Percentiles rank a stretch among this genome's conserved stretches.
Evolutionary conservation across 2,329 filamentous ascomycete species (phyloP).

Genomic region (Pezicula neosporulosa): DNA sequence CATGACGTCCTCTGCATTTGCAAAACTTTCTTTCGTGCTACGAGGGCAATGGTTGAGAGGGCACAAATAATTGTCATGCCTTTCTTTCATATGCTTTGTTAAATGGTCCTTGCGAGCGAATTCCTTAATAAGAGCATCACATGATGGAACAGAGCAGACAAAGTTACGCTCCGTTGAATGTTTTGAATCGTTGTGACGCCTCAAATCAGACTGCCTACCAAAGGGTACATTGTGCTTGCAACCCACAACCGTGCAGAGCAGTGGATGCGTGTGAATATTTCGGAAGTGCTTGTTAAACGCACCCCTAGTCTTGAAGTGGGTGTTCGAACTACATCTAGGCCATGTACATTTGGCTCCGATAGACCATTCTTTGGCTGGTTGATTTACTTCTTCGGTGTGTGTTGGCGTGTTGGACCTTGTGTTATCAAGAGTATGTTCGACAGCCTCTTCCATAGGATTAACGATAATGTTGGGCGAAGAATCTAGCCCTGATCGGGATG

Average conservation of each 20-base stretch:
- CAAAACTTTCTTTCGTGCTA: no score
- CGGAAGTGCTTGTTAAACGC: not conserved
- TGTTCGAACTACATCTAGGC: not conserved
- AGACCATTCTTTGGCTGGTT: no score
- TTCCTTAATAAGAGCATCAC: not conserved
- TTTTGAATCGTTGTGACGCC: no score
- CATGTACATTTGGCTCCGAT: not conserved
- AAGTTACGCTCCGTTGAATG: not conserved
- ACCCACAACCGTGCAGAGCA: no score
- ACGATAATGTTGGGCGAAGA: not conserved
- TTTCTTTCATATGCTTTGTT: not conserved
- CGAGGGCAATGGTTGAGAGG: not conserved
- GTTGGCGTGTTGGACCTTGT: not conserved
- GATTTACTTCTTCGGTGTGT: no score
- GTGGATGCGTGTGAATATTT: not conserved
- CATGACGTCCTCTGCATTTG: no score
- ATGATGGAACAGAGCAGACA: not conserved
- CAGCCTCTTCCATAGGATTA: no score
- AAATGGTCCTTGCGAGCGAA: not conserved
- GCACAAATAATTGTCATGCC: conserved; percentile 1
- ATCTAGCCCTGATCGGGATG: no score
- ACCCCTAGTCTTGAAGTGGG: no score
- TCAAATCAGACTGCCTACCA: no score
- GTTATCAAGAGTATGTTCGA: not conserved
- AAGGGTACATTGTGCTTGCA: no score